Base-by-base conservation (phyloP, 169 alveolate species). In the Plasmodium vivax region DNA sequence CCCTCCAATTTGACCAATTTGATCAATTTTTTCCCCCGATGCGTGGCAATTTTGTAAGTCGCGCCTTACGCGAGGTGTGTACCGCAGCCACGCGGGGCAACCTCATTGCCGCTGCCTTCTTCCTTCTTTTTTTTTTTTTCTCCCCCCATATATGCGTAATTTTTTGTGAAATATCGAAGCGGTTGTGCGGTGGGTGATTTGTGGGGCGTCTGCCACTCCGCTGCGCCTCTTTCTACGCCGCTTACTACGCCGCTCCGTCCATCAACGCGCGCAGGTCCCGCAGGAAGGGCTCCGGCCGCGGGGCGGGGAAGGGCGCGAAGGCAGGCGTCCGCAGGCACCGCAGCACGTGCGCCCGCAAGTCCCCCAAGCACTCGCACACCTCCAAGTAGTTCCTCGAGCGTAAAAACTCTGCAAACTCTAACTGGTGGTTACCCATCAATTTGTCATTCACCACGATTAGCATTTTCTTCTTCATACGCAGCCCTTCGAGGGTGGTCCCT, bases 401-500 rank as follows among this genome's bases (percentile, higher is more conserved):
- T 93, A 96, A 87, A 54, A 85, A 92, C 5, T 72, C 9, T 68
- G 96, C 96, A 71, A 97, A 95, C 93, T 97, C 98, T 74, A 95
- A 71, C 93, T 97, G 98, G 84, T 97, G 99, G 83, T 96, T 95
- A 80, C 92, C 97, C 96, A 96, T 95, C 81, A 96, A 95, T 23
- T 93, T 95, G 68, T 77, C 95, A 92, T 97, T 97, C 4, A 96
- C 97, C 30, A 97, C 97, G 81, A 96, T 97, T 23, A 97, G 87
- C 1, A 97, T 98, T 88, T 96, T 95, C 85, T 97, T 97, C 45
- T 93, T 87, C 84, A 83, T 93, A 85, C 96, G 83, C 83, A 97
- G 95, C 75, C 96, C 93, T 93, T 97, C 98, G 34, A 97, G 81
- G 51, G 97, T 96, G 41, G 96, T 96, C 2, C 99, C 99, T 81